Evolutionary conservation across 2,329 filamentous ascomycete species (phyloP), one percentile per base, ranked within the genome.

Genomic region (Aureobasidium sp.): DNA sequence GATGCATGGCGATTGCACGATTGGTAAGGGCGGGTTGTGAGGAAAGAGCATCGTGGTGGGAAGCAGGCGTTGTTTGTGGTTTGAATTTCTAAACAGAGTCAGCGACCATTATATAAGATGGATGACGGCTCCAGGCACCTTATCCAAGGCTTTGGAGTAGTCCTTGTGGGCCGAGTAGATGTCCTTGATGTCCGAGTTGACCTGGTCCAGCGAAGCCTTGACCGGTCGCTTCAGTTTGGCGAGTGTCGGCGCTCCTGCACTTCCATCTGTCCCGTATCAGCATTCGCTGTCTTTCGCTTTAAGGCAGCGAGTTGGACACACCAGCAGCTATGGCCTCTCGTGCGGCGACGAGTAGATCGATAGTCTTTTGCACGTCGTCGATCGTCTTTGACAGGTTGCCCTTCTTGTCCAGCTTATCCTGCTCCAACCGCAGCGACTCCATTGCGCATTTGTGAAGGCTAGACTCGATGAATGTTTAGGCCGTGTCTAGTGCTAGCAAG

Each of bases 1-100:
- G 82, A 70, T 99, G 94, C 91, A 97, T 96, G 10, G 89, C 89
- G 67, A 99, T 95, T 7, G 94, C 93, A 60, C 92, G 85, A 74
- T 96, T 95, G 70, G 97, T 90, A 13, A 96, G 80, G 17, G 81
- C 79, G 4, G 88, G 82, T 65, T 95, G 85, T 21, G 86, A 82
- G 1, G 84, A 85, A 73, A 96, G 84, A 35, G 86, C 87, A 73
- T 95, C 90, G 68, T 90, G 86, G 61, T 92, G 88, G 68, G 85
- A 88, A 15, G 86, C 88, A 0, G 93, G 84, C 15, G 88, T 78
- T 15, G 85, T 84, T 63, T 82, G 82, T 63, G 84, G 81, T 75
- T 86, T 86, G 70, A 85, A 87, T 68, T 87, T 82, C 80, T 85
- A 63, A 1, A 23, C 21, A 27, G 45, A 50, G 43, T 31, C n/a